These are phyloP conservation scores for Fusarium pseudoanthophilum DNA, from an alignment of 2,329 filamentous ascomycete species.

Conservation along the genomic window DNA sequence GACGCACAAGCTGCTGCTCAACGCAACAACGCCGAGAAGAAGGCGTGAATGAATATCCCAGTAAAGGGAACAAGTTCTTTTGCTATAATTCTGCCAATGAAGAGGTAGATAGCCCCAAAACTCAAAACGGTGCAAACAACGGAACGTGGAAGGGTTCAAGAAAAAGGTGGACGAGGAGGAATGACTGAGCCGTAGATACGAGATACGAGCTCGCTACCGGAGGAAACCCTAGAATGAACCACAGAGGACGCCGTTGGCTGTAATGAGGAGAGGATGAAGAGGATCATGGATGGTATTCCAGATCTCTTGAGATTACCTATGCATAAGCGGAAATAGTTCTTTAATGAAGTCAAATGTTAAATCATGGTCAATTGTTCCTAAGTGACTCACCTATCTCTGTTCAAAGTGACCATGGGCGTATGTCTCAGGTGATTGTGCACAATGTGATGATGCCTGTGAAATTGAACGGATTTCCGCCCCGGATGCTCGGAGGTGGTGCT, in stretches of 20 bases:
- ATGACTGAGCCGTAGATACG: constrained; percentile 39
- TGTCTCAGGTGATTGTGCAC: neutral
- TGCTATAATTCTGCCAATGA: neutral
- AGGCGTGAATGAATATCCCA: constrained; percentile 27
- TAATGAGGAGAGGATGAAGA: constrained; percentile 17
- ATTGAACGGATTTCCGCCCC: fast-evolving
- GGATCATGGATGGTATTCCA: constrained; percentile 21
- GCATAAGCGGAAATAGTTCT: constrained; percentile 32
- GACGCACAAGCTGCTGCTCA: constrained; percentile 14
- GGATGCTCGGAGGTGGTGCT: neutral
- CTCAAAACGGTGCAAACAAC: constrained; percentile 17
- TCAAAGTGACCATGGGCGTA: no score
- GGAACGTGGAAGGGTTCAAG: constrained; percentile 28
- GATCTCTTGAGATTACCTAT: constrained; percentile 18
- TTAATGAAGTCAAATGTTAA: constrained; percentile 27
- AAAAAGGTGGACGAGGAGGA: constrained; percentile 44
- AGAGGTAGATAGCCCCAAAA: constrained; percentile 3
- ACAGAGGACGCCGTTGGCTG: constrained; percentile 27
- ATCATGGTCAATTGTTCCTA: neutral
- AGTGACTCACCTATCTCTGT: fast-evolving
- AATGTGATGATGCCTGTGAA: fast-evolving
- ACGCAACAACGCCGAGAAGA: constrained; percentile 30
- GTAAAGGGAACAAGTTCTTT: neutral
- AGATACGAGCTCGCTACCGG: constrained; percentile 23
- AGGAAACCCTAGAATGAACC: constrained; percentile 22